Percentiles rank a stretch among this genome's conserved stretches.
Conservation (phyloP, 2,329 filamentous ascomycete species). For the Lomentospora prolificans region DNA sequence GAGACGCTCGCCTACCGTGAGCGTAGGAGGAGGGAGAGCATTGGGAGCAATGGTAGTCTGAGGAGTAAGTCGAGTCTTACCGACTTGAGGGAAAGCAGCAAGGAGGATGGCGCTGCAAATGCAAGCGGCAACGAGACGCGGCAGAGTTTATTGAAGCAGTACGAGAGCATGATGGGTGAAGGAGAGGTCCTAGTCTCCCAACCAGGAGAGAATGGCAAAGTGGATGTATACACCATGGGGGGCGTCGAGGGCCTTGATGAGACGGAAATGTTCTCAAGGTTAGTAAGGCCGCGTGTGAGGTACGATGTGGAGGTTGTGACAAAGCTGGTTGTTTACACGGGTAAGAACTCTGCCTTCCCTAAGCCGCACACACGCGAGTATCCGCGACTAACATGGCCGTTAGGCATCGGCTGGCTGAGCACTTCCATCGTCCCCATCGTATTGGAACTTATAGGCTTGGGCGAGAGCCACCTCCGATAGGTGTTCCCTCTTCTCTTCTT, state of each 20-base stretch:
- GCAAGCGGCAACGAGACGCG: neutral
- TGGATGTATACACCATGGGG: constrained; percentile 20
- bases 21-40: constrained; percentile 43
- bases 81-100: constrained; percentile 1
- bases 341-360: constrained; percentile 37
- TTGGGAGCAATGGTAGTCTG: constrained; percentile 39
- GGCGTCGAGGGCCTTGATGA: constrained; percentile 50
- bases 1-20: constrained; percentile 90
- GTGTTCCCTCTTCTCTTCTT: neutral
- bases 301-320: constrained; percentile 99
- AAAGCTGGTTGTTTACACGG: constrained; percentile 88
- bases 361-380: constrained; percentile 1
- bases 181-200: constrained; percentile 37
- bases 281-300: constrained; percentile 78
- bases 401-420: constrained; percentile 75
- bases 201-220: constrained; percentile 12
- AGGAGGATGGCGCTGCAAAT: neutral
- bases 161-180: constrained; percentile 65
- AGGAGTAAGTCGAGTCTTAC: constrained; percentile 24
- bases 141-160: constrained; percentile 40
- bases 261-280: constrained; percentile 70
- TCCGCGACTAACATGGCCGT: constrained; percentile 7
- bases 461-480: constrained; percentile 28
- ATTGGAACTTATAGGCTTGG: constrained; percentile 52
- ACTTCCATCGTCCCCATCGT: constrained; percentile 64